Percentiles rank a stretch among this genome's conserved stretches.
These are phyloP conservation scores for Skeletonema costatum DNA, from an alignment of 108 stramenopile genomes.

Conservation along the genomic window DNA sequence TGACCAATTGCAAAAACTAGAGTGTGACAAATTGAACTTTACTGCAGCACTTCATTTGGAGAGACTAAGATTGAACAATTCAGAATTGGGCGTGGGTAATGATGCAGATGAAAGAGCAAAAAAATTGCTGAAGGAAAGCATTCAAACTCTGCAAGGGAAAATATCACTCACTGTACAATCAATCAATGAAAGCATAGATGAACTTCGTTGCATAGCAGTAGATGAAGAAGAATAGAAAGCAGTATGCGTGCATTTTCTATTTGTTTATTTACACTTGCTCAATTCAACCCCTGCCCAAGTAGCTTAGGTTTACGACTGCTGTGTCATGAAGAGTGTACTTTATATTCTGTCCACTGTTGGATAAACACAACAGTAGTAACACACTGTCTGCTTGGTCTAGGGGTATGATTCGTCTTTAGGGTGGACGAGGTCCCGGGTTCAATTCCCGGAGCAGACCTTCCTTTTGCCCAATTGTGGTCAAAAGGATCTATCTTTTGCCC, in stretches of 20 bases:
- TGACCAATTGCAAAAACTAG: slow-evolving; percentile 62
- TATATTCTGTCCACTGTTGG: too few relatives aligned
- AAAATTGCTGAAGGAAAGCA: slow-evolving; percentile 52
- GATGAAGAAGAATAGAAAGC: slow-evolving; percentile 29
- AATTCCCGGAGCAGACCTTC: slow-evolving; percentile 82
- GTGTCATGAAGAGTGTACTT: too few relatives aligned
- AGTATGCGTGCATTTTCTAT: too few relatives aligned
- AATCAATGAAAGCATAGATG: slow-evolving; percentile 81
- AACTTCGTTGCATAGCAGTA: slow-evolving; percentile 64
- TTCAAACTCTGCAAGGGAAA: slow-evolving; percentile 47
- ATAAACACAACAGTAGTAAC: too few relatives aligned
- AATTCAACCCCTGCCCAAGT: too few relatives aligned
- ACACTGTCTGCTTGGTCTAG: slow-evolving; percentile 60
- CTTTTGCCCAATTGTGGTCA: slow-evolving; percentile 33
- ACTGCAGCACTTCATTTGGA: slow-evolving; percentile 88
- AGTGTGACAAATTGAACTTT: slow-evolving; percentile 76
- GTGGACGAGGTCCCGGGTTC: slow-evolving; percentile 92
- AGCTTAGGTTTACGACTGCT: too few relatives aligned
- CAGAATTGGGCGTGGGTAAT: slow-evolving; percentile 2
- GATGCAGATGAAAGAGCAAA: slow-evolving; percentile 33
- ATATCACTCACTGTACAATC: slow-evolving; percentile 46
- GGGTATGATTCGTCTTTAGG: slow-evolving; percentile 83
- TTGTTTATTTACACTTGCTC: too few relatives aligned
- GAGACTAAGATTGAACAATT: slow-evolving; percentile 59
- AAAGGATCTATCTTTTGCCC: not conserved